These are phyloP conservation scores for Leishmania turanica DNA, from an alignment of 208 protist species.

Conservation along the genomic window DNA sequence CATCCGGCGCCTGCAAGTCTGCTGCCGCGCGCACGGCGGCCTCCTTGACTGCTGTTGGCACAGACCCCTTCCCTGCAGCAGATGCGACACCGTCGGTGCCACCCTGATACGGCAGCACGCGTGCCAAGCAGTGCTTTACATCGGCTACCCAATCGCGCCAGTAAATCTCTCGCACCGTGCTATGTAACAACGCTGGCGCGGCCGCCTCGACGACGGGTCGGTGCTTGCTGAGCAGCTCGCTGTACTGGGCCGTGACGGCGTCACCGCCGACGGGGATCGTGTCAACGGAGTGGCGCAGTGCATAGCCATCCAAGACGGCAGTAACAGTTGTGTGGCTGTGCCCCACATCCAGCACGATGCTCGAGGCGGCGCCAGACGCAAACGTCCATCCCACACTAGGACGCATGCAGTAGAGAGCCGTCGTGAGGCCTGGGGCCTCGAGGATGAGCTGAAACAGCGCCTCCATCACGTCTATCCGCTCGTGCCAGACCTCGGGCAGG, in stretches of 20 bases:
- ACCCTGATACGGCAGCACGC: conserved; percentile 16
- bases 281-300: conserved; percentile 62
- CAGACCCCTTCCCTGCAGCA: neutral
- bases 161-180: conserved; percentile 9
- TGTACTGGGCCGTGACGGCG: conserved; percentile 55
- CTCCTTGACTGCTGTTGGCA: neutral
- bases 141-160: conserved; percentile 34
- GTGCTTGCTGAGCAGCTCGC: conserved; percentile 22
- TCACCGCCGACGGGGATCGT: conserved; percentile 53
- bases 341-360: conserved; percentile 80
- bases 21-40: neutral
- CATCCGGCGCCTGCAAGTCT: conserved; percentile 29
- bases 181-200: conserved; percentile 14
- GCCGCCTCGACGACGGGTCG: conserved; percentile 29
- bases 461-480: conserved; percentile 58
- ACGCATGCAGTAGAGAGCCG: conserved; percentile 73
- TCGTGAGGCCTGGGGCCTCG: conserved; percentile 49
- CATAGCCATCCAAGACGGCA: conserved; percentile 84
- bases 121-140: conserved; percentile 40
- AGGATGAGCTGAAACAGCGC: conserved; percentile 57
- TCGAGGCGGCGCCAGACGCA: conserved; percentile 57
- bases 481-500: conserved; percentile 79
- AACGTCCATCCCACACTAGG: conserved; percentile 82
- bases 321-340: conserved; percentile 74
- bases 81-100: neutral